Conservation (phyloP, 2,329 filamentous ascomycete species). For the Aspergillus costaricaensis region DNA sequence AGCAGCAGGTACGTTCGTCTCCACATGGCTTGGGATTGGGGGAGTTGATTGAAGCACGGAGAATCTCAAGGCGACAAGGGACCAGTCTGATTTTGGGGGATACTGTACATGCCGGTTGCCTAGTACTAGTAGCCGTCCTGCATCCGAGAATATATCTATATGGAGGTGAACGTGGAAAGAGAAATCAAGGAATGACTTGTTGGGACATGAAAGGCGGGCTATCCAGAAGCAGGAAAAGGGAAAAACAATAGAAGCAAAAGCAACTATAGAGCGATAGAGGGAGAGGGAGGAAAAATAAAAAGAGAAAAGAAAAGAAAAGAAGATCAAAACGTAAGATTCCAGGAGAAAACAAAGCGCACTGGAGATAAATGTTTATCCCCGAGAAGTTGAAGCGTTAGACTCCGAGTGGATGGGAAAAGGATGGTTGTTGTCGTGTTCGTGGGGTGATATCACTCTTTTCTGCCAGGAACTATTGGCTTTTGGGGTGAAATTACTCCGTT, state of each 20-base stretch:
- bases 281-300: neutral
- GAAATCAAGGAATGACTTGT: constrained; percentile 15
- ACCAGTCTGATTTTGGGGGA: constrained; percentile 5
- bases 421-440: constrained; percentile 1
- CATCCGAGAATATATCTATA: neutral
- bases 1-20: constrained; percentile 84
- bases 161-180: neutral
- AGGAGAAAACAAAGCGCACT: neutral
- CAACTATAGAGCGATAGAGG: neutral
- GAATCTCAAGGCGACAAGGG: constrained; percentile 9
- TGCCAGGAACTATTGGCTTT: constrained; percentile 5
- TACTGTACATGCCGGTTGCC: constrained; percentile 17
- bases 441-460: constrained; percentile 1
- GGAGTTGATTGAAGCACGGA: constrained; percentile 18
- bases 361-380: constrained; percentile 5
- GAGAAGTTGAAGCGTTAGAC: neutral
- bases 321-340: neutral
- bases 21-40: constrained; percentile 66
- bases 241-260: neutral
- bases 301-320: neutral
- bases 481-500: neutral
- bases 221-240: neutral
- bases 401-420: neutral
- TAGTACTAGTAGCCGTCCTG: neutral
- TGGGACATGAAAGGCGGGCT: constrained; percentile 6